phyloP scores from a whole-genome alignment of 805 yeast genomes.

The Ogataea trehalophila region DNA sequence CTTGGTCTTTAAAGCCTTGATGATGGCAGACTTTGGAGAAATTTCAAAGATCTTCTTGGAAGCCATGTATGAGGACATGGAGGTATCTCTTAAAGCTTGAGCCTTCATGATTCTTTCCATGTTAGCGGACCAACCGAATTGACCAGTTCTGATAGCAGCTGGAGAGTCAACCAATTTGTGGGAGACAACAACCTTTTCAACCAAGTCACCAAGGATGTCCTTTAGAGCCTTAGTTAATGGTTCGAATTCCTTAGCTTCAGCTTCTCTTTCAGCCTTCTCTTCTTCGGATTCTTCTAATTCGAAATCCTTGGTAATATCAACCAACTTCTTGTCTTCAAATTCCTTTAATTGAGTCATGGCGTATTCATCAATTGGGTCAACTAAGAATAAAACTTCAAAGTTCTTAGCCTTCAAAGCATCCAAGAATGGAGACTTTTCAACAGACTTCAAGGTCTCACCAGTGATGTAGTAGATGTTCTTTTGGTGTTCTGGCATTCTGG shows the following conservation, averaged over 20 bases:
- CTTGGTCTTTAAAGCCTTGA: slow-evolving; percentile 92
- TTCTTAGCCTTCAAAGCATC: slow-evolving; percentile 98
- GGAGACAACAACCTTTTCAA: slow-evolving; percentile 98
- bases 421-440: slow-evolving; percentile 98
- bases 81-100: slow-evolving; percentile 97
- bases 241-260: slow-evolving; percentile 88
- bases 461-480: slow-evolving; percentile 99
- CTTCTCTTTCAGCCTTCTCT: slow-evolving; percentile 92
- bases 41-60: slow-evolving; percentile 99
- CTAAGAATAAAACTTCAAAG: slow-evolving; percentile 95
- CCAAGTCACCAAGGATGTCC: slow-evolving; percentile 97
- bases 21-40: slow-evolving; percentile 93
- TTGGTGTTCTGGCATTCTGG: slow-evolving; percentile 99
- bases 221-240: slow-evolving; percentile 91
- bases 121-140: slow-evolving; percentile 99
- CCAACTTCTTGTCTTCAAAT: slow-evolving; percentile 98
- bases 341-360: slow-evolving; percentile 99
- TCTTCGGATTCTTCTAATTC: slow-evolving; percentile 98
- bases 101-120: slow-evolving; percentile 99
- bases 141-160: slow-evolving; percentile 99
- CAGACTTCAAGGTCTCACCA: slow-evolving; percentile 97
- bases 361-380: slow-evolving; percentile 99
- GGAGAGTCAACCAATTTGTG: slow-evolving; percentile 97
- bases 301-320: slow-evolving; percentile 98
- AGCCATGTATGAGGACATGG: slow-evolving; percentile 99